Evolutionary conservation across 495 filamentous ascomycete species (phyloP), one percentile per base, ranked within the genome.

Genomic region (Evernia prunastri): DNA sequence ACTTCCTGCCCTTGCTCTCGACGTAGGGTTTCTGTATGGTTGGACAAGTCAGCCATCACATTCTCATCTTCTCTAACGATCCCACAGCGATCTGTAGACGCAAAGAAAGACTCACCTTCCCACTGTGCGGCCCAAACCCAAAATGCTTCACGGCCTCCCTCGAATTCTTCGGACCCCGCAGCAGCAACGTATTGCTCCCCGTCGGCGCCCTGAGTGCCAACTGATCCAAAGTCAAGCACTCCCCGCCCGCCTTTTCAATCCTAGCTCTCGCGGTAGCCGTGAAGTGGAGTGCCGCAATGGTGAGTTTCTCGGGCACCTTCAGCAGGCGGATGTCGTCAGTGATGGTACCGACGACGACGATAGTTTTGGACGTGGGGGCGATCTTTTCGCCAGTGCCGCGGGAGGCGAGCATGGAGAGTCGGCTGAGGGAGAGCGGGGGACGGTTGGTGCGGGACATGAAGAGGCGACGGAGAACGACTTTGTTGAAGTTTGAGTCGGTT

Each of bases 141-240:
- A 98, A 97, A 82, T 97, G 95, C 88, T 96, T 97, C 73, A 97
- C 82, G 57, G 94, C 92, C 87, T 98, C 94, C 69, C 94, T 85
- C 66, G 90, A 78, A 78, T 96, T 97, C 91, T 96, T 97, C 72
- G 95, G 90, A 65, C 94, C 94, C 74, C 95, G 86, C 75, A 98
- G 87, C 57, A 98, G 83, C 61, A 98, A 84, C 58, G 93, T 97
- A 84, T 96, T 96, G 77, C 85, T 84, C 73, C 94, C 94, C 68
- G 92, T 97, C 63, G 94, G 94, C 65, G 90, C 86, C 72, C 94
- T 86, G 66, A 95, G 82, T 70, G 94, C 94, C 69, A 98, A 86
- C 83, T 98, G 91, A 77, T 98, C 94, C 71, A 98, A 81, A 68
- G 94, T 98, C 76, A 97, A 78, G 73, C 84, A 86, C 84, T 97